Base-by-base conservation (phyloP, 1,139 yeast genomes). In the Hansenula sp. region DNA sequence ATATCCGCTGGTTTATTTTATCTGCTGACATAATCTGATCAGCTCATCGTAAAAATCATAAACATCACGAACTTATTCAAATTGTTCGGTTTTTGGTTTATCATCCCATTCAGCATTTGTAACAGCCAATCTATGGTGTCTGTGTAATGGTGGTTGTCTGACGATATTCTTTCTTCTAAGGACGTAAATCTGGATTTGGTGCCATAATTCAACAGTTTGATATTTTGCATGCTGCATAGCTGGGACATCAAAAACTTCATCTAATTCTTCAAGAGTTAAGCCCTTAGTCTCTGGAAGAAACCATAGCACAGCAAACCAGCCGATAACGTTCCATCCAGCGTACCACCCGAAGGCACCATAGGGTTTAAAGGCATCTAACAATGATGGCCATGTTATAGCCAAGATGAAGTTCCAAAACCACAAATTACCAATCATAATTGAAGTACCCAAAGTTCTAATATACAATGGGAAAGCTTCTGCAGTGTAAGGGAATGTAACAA, bases 271-370 rank as follows among this genome's bases (percentile, higher is more conserved):
- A 58, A 81, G 69, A 0, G 88, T 79, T 52, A 79, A 68, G 18
- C 79, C 76, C 61, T 81, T 80, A 14, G 89, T 81, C 57, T 82
- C 89, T 2, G 88, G 86, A 39, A 81, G 64, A 63, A 78, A 71
- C 73, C 81, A 77, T 44, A 79, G 64, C 3, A 80, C 87, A 57
- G 81, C 52, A 64, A 80, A 76, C 67, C 79, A 84, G 0, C 92
- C 94, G 40, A 82, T 68, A 41, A 83, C 56, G 59, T 87, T 87
- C 92, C 95, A 84, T 12, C 84, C 95, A 1, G 95, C 95, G 55
- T 86, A 87, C 73, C 80, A 87, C 13, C 92, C 88, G 60, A 88
- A 88, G 3, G 95, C 95, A 59, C 96, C 96, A 47, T 82, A 85
- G 4, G 87, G 74, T 38, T 75, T 77, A 64, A 87, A 79, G 0